These are phyloP conservation scores for Monosporascus ibericus DNA, from an alignment of 2,329 filamentous ascomycete genomes.

Conservation along the genomic window DNA sequence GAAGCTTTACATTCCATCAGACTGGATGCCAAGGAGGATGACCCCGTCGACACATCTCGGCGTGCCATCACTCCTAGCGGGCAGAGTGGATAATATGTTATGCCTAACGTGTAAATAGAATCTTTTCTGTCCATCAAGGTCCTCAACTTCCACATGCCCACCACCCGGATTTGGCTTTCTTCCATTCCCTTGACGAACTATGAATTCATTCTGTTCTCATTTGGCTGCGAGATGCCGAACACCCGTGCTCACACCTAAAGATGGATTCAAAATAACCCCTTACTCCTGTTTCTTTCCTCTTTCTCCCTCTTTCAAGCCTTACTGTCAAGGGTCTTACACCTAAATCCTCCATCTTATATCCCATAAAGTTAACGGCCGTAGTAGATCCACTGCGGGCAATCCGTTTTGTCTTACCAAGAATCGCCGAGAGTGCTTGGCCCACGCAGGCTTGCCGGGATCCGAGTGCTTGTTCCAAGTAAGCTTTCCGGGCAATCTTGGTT, in stretches of 20 bases:
- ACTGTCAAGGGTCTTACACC: not conserved
- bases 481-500: not conserved
- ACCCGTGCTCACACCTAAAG: not conserved
- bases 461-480: not conserved
- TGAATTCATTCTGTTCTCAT: not conserved
- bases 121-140: constrained; percentile 4
- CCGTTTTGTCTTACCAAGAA: no score
- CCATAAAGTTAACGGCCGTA: no score
- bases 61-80: not conserved
- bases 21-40: no score
- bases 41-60: no score
- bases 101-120: not conserved
- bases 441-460: not conserved
- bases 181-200: not conserved
- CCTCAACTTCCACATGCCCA: constrained; percentile 4
- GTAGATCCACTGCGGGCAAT: not conserved
- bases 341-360: no score
- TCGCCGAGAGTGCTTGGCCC: not conserved
- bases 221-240: not conserved
- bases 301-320: not conserved
- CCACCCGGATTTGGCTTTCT: not conserved
- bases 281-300: not conserved
- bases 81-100: not conserved
- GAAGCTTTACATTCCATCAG: no score
- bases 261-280: not conserved